Conservation (phyloP, 2,329 filamentous ascomycete genomes). For the Sclerotinia trifoliorum region DNA sequence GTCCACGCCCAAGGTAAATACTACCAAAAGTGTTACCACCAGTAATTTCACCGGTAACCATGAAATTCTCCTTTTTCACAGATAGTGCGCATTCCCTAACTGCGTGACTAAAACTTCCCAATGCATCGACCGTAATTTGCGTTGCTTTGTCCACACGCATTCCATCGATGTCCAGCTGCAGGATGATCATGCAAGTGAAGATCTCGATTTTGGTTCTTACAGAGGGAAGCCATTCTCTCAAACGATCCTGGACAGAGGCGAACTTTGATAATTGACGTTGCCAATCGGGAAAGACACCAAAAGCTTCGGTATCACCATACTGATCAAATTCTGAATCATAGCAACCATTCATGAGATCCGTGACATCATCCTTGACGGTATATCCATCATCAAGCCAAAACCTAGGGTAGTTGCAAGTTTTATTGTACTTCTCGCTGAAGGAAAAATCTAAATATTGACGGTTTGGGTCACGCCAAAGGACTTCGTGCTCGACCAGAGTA, state of each 20-base stretch:
- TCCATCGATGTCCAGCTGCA: conserved; percentile 63
- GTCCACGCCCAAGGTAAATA: conserved; percentile 61
- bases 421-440: conserved; percentile 54
- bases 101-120: conserved; percentile 56
- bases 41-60: conserved; percentile 63
- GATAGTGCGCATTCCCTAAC: conserved; percentile 56
- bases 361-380: conserved; percentile 44
- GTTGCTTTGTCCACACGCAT: conserved; percentile 67
- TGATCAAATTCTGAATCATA: conserved; percentile 63
- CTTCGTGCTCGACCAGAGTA: conserved; percentile 51
- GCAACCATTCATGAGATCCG: conserved; percentile 52
- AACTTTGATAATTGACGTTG: conserved; percentile 64
- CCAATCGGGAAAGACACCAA: conserved; percentile 63
- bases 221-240: conserved; percentile 61
- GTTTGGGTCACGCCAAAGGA: conserved; percentile 52
- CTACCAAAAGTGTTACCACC: conserved; percentile 60
- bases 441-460: conserved; percentile 59
- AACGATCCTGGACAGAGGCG: conserved; percentile 64
- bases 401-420: conserved; percentile 56
- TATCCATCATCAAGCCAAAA: conserved; percentile 60
- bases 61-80: conserved; percentile 63
- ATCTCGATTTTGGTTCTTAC: conserved; percentile 57
- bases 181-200: conserved; percentile 63
- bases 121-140: conserved; percentile 60
- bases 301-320: conserved; percentile 55